Percentiles rank a stretch among this genome's conserved stretches.
Conservation (phyloP, 2,329 filamentous ascomycete genomes). For the Pseudogymnoascus destructans region DNA sequence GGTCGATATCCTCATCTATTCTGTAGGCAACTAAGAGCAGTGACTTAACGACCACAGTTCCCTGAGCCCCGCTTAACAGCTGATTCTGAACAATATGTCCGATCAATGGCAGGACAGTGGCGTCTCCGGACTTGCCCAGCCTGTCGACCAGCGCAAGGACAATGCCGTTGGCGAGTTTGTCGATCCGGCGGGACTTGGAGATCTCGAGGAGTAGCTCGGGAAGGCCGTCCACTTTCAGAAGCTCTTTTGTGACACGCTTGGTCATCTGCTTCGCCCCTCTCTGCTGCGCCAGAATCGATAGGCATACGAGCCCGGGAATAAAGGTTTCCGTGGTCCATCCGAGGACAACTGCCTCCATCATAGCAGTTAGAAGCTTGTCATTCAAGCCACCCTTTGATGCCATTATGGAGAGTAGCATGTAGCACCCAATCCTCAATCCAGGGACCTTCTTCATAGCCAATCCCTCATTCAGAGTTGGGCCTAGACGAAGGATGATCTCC, state of each 20-base stretch:
- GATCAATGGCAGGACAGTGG: conserved; percentile 43
- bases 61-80: conserved; percentile 49
- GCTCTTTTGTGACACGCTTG: conserved; percentile 52
- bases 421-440: conserved; percentile 73
- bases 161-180: conserved; percentile 60
- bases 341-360: conserved; percentile 78
- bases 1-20: conserved; percentile 41
- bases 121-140: conserved; percentile 45
- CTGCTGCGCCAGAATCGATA: conserved; percentile 72
- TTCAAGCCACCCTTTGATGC: conserved; percentile 70
- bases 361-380: conserved; percentile 64
- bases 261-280: conserved; percentile 58
- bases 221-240: conserved; percentile 51
- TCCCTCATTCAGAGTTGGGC: conserved; percentile 62
- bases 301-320: conserved; percentile 60
- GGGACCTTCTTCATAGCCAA: conserved; percentile 62
- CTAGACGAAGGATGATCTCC: conserved; percentile 54
- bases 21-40: conserved; percentile 48
- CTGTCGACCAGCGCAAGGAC: conserved; percentile 51
- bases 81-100: conserved; percentile 46
- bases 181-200: conserved; percentile 51
- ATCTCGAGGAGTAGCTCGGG: conserved; percentile 47
- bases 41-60: conserved; percentile 51
- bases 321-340: conserved; percentile 66
- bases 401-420: conserved; percentile 80